phyloP scores from a whole-genome alignment of 305 asterid genomes.

The Petunia hybrid region DNA sequence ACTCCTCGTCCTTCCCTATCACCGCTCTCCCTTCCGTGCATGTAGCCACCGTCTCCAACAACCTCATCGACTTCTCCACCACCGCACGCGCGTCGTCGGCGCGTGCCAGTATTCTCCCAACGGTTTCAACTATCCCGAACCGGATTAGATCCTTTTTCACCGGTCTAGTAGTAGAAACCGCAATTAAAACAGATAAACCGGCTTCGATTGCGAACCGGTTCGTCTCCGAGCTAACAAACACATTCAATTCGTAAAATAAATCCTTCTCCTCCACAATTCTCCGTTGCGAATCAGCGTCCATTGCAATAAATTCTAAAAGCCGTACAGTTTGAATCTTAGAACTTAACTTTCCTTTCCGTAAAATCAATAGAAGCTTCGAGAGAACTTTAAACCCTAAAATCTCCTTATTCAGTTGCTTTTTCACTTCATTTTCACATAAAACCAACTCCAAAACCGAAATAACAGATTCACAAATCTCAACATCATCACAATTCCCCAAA shows the following conservation, averaged over 20 bases:
- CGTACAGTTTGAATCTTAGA: conserved; percentile 67
- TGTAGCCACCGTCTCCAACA: conserved; percentile 64
- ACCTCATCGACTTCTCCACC: conserved; percentile 53
- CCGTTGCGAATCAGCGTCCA: conserved; percentile 62
- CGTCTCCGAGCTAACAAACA: conserved; percentile 42
- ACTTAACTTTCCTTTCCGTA: conserved; percentile 55
- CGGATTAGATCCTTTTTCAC: conserved; percentile 75
- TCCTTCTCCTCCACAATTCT: conserved; percentile 57
- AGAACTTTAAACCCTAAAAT: conserved; percentile 49
- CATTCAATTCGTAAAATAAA: conserved; percentile 59
- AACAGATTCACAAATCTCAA: conserved; percentile 57
- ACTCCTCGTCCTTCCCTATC: conserved; percentile 59
- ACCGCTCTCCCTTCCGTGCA: conserved; percentile 83
- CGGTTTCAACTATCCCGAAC: conserved; percentile 60
- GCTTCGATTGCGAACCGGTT: conserved; percentile 50
- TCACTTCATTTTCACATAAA: conserved; percentile 49
- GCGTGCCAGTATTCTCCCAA: conserved; percentile 55
- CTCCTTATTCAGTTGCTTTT: conserved; percentile 48
- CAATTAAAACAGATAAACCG: conserved; percentile 60
- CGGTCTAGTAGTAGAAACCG: conserved; percentile 58
- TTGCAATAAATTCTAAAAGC: conserved; percentile 58
- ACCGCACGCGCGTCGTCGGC: conserved; percentile 44
- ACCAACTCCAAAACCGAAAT: conserved; percentile 62
- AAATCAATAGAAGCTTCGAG: conserved; percentile 45
- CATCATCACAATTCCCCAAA: conserved; percentile 49